Base-by-base conservation (phyloP, 805 yeast genomes). In the Lachancea thermotolerans region DNA sequence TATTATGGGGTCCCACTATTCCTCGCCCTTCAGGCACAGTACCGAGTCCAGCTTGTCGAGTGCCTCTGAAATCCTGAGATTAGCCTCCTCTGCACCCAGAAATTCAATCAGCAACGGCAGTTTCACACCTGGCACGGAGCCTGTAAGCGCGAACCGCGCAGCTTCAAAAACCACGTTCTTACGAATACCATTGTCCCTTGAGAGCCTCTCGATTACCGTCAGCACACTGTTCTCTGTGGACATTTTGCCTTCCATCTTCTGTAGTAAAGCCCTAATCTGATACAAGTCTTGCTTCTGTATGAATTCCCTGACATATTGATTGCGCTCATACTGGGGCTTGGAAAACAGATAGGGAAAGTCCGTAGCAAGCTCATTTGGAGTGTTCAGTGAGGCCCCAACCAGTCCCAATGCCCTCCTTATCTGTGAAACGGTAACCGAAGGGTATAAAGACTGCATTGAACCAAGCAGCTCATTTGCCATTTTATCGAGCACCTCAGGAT, bases 121-220 rank as follows among this genome's bases (percentile, higher is more conserved):
- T 14, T 79, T 78, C 27, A 82, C 67, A 0, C 96, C 96, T 0
- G 95, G 72, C 4, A 70, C 69, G 7, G 81, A 77, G 0, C 86
- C 95, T 11, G 86, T 73, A 18, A 88, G 59, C 0, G 90, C 90
- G 51, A 71, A 81, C 46, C 96, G 69, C 11, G 85, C 55, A 0
- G 79, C 55, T 53, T 77, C 78, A 57, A 77, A 84, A 1, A 85
- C 62, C 1, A 68, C 60, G 45, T 70, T 74, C 18, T 57, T 55
- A 7, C 54, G 48, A 1, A 53, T 25, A 1, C 49, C 37, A 2
- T 44, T 11, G 25, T 49, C 48, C 10, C 31, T 31, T 17, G 42
- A 40, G n/a, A 45, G 36, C 10, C 29, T 30, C 10, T 48, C 39
- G 29, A 50, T 46, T 21, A 49, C 35, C 12, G 47, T 35, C 7